Evolutionary conservation across 2,329 filamentous ascomycete species (phyloP).

Genomic region (Rhynchosporium secalis): DNA sequence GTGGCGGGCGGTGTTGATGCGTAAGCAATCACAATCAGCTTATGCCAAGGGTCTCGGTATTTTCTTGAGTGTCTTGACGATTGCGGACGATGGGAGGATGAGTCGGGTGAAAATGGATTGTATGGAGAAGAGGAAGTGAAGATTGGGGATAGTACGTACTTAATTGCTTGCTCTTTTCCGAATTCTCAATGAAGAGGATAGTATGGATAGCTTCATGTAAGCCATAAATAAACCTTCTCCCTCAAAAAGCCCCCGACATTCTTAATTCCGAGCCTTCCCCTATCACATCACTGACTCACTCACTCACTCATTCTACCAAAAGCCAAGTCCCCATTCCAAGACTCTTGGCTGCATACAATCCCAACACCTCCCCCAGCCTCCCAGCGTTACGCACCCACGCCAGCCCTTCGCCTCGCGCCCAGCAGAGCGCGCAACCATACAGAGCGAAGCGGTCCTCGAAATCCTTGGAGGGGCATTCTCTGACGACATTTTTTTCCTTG

Average conservation of each 20-base stretch:
- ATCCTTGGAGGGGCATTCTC: background rate
- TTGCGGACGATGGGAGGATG: background rate
- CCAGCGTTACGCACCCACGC: conserved; percentile 10
- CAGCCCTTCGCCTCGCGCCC: background rate
- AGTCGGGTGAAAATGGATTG: background rate
- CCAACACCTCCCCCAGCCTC: conserved; percentile 4
- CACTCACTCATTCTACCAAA: background rate
- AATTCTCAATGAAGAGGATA: too few species aligned
- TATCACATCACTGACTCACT: background rate
- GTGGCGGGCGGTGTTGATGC: too few species aligned
- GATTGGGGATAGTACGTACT: too few species aligned
- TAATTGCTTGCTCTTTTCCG: too few species aligned
- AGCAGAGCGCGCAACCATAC: conserved; percentile 2
- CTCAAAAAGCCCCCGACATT: too few species aligned
- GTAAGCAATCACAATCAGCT: background rate
- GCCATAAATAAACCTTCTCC: too few species aligned
- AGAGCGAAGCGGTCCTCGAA: background rate
- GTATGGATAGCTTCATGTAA: too few species aligned
- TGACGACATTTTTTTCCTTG: conserved; percentile 6
- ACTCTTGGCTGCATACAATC: conserved; percentile 5
- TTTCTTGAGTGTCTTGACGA: background rate
- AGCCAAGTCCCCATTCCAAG: background rate
- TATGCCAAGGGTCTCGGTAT: conserved; percentile 5
- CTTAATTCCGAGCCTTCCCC: too few species aligned
- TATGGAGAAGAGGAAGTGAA: background rate